Percentiles rank a stretch among this genome's conserved stretches.
These are phyloP conservation scores for Brassica carinata DNA, from an alignment of 345 rosid species.

Conservation along the genomic window DNA sequence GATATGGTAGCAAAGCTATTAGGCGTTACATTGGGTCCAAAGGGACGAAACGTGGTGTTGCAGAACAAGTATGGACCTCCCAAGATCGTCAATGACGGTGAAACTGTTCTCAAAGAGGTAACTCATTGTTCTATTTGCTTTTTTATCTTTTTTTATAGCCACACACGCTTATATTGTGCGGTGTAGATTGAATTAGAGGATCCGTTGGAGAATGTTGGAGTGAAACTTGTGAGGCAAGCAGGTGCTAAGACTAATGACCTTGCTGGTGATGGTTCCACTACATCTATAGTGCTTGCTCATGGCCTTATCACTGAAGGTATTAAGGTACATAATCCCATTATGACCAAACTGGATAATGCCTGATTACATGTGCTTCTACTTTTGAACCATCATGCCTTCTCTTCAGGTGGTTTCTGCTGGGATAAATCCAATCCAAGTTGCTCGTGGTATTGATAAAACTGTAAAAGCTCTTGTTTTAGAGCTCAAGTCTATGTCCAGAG, in stretches of 20 bases:
- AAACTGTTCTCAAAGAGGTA: conserved; percentile 88
- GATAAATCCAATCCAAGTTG: conserved; percentile 75
- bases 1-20: conserved; percentile 78
- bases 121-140: neutral
- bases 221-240: conserved; percentile 94
- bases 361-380: conserved; percentile 2
- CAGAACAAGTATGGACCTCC: conserved; percentile 94
- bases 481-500: conserved; percentile 85
- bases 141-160: neutral
- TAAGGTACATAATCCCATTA: conserved; percentile 51
- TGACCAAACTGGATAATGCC: neutral
- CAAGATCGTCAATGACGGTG: conserved; percentile 93
- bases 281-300: conserved; percentile 87
- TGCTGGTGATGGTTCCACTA: conserved; percentile 96
- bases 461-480: conserved; percentile 76
- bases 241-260: conserved; percentile 94
- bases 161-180: conserved; percentile 1
- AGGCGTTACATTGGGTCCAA: conserved; percentile 95
- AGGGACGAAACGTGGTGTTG: conserved; percentile 91
- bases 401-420: conserved; percentile 85
- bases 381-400: conserved; percentile 23
- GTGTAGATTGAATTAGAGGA: conserved; percentile 81
- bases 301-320: conserved; percentile 86
- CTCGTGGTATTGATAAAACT: conserved; percentile 84
- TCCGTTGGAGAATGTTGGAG: conserved; percentile 94